A percentile compares a stretch with the other conserved stretches of the same genome.
Conservation (phyloP, 2,329 filamentous ascomycete species). For the Fonsecaea nubica region DNA sequence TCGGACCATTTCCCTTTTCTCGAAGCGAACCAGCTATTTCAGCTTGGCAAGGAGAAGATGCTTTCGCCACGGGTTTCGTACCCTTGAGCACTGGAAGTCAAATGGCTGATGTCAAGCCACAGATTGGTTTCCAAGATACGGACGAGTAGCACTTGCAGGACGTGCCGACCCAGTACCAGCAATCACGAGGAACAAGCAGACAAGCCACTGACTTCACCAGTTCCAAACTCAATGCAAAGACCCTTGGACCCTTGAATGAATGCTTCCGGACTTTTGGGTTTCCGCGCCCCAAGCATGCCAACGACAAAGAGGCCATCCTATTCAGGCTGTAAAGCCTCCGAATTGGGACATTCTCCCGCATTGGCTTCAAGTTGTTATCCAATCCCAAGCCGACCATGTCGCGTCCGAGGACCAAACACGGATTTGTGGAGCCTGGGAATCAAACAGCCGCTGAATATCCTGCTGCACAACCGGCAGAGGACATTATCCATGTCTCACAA, state of each 20-base stretch:
- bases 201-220: not conserved
- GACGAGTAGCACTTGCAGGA: not conserved
- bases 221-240: not conserved
- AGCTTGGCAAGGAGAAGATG: not conserved
- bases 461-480: not conserved
- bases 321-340: slow-evolving; percentile 7
- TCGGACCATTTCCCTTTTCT: not conserved
- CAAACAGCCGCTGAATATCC: not conserved
- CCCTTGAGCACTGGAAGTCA: not conserved
- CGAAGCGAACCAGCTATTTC: slow-evolving; percentile 1
- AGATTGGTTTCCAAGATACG: not conserved
- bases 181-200: not conserved
- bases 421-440: not conserved
- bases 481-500: not conserved
- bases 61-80: slow-evolving; percentile 3
- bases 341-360: slow-evolving; percentile 12
- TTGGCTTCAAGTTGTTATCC: slow-evolving; percentile 5
- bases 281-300: slow-evolving; percentile 13
- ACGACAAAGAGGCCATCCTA: not conserved
- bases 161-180: not conserved
- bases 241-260: slow-evolving; percentile 1
- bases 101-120: not conserved
- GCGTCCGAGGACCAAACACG: not conserved
- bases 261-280: slow-evolving; percentile 18
- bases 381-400: not conserved